These are phyloP conservation scores for Escallonia herrerae DNA, from an alignment of 129 eudicot species.

Conservation along the genomic window DNA sequence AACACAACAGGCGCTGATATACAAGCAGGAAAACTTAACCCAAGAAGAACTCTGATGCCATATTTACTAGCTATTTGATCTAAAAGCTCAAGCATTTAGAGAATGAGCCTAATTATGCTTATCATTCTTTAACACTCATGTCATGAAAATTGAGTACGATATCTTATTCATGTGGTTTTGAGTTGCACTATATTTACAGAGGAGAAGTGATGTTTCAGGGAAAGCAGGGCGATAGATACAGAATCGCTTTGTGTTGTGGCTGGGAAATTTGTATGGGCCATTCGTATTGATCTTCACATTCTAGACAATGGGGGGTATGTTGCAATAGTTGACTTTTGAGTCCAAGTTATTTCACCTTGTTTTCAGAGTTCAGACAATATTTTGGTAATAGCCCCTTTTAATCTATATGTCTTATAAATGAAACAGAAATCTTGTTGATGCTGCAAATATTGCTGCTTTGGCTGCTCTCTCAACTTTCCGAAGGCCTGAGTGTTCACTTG, in stretches of 20 bases:
- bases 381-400: background rate
- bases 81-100: too few relatives aligned
- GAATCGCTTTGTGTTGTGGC: conserved; percentile 92
- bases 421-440: conserved; percentile 91
- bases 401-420: background rate
- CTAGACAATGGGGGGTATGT: conserved; percentile 94
- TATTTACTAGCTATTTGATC: too few relatives aligned
- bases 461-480: conserved; percentile 81
- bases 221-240: conserved; percentile 91
- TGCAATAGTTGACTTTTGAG: background rate
- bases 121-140: too few relatives aligned
- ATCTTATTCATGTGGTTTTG: background rate
- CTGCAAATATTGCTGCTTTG: conserved; percentile 97
- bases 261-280: conserved; percentile 89
- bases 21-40: too few relatives aligned
- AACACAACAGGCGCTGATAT: too few relatives aligned
- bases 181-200: background rate
- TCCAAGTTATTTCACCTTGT: background rate
- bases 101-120: too few relatives aligned
- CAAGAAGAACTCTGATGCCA: too few relatives aligned
- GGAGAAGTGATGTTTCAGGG: conserved; percentile 38
- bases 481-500: conserved; percentile 86
- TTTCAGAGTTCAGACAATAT: background rate
- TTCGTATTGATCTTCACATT: conserved; percentile 84
- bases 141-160: too few relatives aligned